Evolutionary conservation across 2,329 filamentous ascomycete genomes (phyloP).

Genomic region (Claviceps arundinis): DNA sequence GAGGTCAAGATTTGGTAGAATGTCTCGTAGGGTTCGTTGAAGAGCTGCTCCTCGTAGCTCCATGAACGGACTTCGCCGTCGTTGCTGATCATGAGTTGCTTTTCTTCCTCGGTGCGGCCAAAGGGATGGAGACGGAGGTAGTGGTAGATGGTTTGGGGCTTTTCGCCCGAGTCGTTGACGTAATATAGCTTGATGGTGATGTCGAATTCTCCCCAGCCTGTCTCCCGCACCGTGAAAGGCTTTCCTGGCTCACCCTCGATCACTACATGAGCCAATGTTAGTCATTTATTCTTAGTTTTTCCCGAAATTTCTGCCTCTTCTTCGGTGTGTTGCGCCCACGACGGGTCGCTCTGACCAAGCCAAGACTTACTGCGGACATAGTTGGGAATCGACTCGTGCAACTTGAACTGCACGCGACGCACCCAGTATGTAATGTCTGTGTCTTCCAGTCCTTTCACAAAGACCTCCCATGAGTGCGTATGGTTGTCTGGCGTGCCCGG

Average conservation of each 20-base stretch:
- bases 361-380: constrained; percentile 56
- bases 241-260: constrained; percentile 57
- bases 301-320: background rate
- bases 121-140: constrained; percentile 85
- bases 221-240: constrained; percentile 76
- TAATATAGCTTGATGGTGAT: constrained; percentile 95
- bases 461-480: constrained; percentile 93
- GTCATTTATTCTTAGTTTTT: background rate
- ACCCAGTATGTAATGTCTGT: constrained; percentile 92
- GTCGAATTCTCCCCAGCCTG: constrained; percentile 96
- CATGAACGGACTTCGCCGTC: constrained; percentile 59
- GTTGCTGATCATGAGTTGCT: constrained; percentile 42
- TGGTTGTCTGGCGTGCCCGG: constrained; percentile 72
- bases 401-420: constrained; percentile 93
- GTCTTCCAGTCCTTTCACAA: constrained; percentile 79
- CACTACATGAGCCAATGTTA: constrained; percentile 24
- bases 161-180: constrained; percentile 74
- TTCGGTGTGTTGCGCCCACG: background rate
- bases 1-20: constrained; percentile 80
- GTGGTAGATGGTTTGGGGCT: constrained; percentile 91
- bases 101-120: constrained; percentile 65
- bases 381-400: constrained; percentile 93
- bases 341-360: background rate
- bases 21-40: constrained; percentile 90
- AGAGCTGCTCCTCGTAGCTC: constrained; percentile 86